Base-by-base conservation (phyloP, 164 flowering plant species). In the Cinnamomum micranthum region DNA sequence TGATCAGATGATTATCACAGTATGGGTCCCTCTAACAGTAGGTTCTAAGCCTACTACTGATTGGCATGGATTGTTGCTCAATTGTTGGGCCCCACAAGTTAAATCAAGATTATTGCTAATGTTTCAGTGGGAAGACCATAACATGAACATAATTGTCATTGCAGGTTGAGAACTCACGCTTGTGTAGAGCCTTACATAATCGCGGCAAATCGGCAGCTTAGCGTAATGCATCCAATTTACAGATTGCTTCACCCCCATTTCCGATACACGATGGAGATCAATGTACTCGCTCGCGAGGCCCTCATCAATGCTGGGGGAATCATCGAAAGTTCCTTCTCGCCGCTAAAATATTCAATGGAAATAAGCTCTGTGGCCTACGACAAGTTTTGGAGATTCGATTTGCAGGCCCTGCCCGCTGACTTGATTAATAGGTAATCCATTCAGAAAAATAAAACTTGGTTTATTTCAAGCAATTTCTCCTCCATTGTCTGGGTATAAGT, bases 191-290 rank as follows among this genome's bases (percentile, higher is more conserved):
- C 96, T 9, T 93, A 85, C 73, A 81, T 93, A 47, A 90, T 93
- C 11, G 92, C 95, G 12, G 69, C 90, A 1, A 84, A 90, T 70
- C 75, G 98, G 67, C 97, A 89, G 65, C 81, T 93, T 1, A 91
- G 97, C 28, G 83, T 79, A 33, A 78, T 91, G 89, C 98, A 93
- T 69, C 98, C 98, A 6, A 86, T 91, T 23, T 76, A 88, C 70
- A 89, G 86, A 78, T 74, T 92, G 25, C 71, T 93, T 27, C 79
- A 76, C 55, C 98, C 98, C 50, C 89, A 93, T 77, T 80, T 92
- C 20, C 83, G 97, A 23, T 89, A 90, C 83, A 93, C 98, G 0
- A 88, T 93, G 94, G 87, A 89, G 79, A 90, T 92, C 79, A 93
- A 91, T 66, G 88, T 90, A 9, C 81, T 87, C 35, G 97, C 94